A percentile compares a stretch with the other conserved stretches of the same genome.
Conservation (phyloP, 345 rosid species). For the Ricinus communis region DNA sequence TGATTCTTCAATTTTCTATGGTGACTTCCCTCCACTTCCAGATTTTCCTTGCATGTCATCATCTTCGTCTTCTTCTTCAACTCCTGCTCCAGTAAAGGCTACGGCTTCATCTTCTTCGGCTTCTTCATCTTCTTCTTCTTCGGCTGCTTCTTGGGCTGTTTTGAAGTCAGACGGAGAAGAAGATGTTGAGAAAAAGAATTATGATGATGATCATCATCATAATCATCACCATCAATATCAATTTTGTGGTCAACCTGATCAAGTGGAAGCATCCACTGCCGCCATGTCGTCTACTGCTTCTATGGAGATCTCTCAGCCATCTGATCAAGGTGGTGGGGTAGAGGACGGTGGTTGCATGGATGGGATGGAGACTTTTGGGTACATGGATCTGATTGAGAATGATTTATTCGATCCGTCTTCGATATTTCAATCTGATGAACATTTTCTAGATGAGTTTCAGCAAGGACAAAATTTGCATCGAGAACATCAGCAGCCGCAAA, state of each 20-base stretch:
- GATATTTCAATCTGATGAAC: conserved; percentile 50
- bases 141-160: conserved; percentile 80
- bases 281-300: conserved; percentile 76
- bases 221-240: conserved; percentile 11
- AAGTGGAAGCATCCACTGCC: conserved; percentile 26
- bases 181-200: conserved; percentile 27
- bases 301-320: conserved; percentile 52
- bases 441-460: conserved; percentile 32
- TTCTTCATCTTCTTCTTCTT: conserved; percentile 53
- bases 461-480: conserved; percentile 9
- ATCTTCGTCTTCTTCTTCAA: conserved; percentile 85
- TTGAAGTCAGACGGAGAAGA: conserved; percentile 64
- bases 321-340: conserved; percentile 26
- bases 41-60: conserved; percentile 98
- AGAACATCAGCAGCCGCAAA: neutral
- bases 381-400: conserved; percentile 77
- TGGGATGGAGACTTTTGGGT: conserved; percentile 75
- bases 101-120: conserved; percentile 49
- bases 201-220: too few species aligned
- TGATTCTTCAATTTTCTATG: conserved; percentile 58
- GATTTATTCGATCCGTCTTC: conserved; percentile 75
- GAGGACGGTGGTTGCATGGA: conserved; percentile 59
- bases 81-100: conserved; percentile 67
- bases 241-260: conserved; percentile 20
- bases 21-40: conserved; percentile 67